These are phyloP conservation scores for Hypericum androsaemum DNA, from an alignment of 345 rosid genomes.

Conservation along the genomic window DNA sequence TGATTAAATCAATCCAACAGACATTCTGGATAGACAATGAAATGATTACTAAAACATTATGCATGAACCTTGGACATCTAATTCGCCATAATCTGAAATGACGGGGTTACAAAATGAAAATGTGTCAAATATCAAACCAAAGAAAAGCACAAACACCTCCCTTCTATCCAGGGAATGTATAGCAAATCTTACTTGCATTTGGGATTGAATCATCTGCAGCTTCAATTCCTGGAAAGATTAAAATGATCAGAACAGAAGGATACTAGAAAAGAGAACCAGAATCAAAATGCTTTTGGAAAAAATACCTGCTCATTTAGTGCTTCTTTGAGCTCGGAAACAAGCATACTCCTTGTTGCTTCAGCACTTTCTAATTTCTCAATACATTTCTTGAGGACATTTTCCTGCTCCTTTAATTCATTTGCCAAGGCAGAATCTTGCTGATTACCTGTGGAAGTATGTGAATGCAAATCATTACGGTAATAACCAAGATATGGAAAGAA, in stretches of 20 bases:
- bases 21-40: too few species aligned
- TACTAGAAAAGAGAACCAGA: background rate
- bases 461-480: background rate
- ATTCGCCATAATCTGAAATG: too few species aligned
- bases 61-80: too few species aligned
- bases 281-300: constrained; percentile 1
- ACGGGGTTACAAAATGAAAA: too few species aligned
- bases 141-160: background rate
- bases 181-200: constrained; percentile 43
- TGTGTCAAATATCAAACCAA: too few species aligned
- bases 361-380: constrained; percentile 44
- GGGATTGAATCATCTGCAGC: constrained; percentile 34
- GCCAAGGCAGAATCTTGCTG: constrained; percentile 33
- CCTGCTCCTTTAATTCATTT: constrained; percentile 47
- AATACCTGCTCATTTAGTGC: constrained; percentile 60
- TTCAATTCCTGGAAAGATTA: constrained; percentile 45
- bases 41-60: too few species aligned
- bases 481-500: too few species aligned
- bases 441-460: constrained; percentile 28
- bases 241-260: constrained; percentile 1
- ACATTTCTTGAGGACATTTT: constrained; percentile 38
- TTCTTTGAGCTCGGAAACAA: constrained; percentile 57
- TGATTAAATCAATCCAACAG: too few species aligned
- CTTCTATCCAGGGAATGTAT: background rate
- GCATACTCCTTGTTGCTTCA: constrained; percentile 36